Evolutionary conservation across 805 yeast species (phyloP).

Genomic region (Saccharomyces eubayanus): DNA sequence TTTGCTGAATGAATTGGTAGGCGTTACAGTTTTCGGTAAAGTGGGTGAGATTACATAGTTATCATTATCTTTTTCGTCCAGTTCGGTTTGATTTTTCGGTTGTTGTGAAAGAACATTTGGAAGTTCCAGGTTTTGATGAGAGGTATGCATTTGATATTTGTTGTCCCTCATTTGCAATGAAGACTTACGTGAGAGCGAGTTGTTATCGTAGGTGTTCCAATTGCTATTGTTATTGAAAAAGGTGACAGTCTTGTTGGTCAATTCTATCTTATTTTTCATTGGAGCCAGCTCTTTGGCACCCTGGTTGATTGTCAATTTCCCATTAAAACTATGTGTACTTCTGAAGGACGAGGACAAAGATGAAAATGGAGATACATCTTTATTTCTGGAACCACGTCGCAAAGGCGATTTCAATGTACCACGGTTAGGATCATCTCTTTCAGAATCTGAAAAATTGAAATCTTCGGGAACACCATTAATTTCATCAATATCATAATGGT

Average conservation of each 20-base stretch:
- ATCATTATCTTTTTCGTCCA: slow-evolving; percentile 1
- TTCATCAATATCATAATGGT: slow-evolving; percentile 43
- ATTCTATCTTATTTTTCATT: slow-evolving; percentile 31
- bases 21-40: slow-evolving; percentile 9
- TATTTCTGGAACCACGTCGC: slow-evolving; percentile 2
- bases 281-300: slow-evolving; percentile 26
- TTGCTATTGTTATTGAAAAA: slow-evolving; percentile 22
- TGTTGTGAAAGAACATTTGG: not conserved
- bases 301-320: slow-evolving; percentile 16
- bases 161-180: not conserved
- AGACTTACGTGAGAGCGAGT: not conserved
- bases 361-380: not conserved
- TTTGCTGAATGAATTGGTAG: slow-evolving; percentile 17
- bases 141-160: not conserved
- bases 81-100: not conserved
- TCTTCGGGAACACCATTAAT: slow-evolving; percentile 44
- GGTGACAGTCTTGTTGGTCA: slow-evolving; percentile 34
- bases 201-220: not conserved
- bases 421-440: slow-evolving; percentile 6
- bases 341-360: slow-evolving; percentile 17
- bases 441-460: slow-evolving; percentile 28
- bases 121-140: not conserved
- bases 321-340: slow-evolving; percentile 28
- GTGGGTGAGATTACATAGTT: slow-evolving; percentile 6
- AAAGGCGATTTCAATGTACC: slow-evolving; percentile 5